phyloP scores from a whole-genome alignment of 352 stramenopile species.

The Elongisporangium anandrum region DNA sequence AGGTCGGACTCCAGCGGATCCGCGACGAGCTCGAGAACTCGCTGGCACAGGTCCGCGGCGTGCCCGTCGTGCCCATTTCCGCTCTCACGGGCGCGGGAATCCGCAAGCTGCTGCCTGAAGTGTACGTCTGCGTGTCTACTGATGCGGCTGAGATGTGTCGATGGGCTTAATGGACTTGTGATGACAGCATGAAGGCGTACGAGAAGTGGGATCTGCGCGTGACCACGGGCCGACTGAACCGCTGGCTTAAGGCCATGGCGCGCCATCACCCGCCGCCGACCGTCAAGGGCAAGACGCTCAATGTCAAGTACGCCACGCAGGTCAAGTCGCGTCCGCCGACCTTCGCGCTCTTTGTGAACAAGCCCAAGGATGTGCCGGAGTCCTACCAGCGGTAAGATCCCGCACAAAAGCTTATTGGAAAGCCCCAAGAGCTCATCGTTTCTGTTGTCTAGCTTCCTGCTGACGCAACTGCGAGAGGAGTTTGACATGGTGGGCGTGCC shows the following conservation, averaged over 20 bases:
- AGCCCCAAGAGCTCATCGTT: not conserved
- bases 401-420: not conserved
- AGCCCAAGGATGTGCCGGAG: conserved; percentile 65
- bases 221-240: conserved; percentile 70
- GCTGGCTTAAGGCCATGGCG: conserved; percentile 82
- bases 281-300: conserved; percentile 79
- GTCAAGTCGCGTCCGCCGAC: conserved; percentile 79
- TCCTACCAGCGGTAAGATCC: conserved; percentile 51
- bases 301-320: conserved; percentile 87
- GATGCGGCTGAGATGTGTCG: not conserved
- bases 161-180: conserved; percentile 1
- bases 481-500: conserved; percentile 85
- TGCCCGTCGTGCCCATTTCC: conserved; percentile 77
- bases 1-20: conserved; percentile 62
- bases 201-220: conserved; percentile 79
- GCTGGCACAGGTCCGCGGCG: conserved; percentile 68
- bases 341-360: conserved; percentile 83
- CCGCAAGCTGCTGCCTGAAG: conserved; percentile 73
- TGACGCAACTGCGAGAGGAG: conserved; percentile 75
- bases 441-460: conserved; percentile 38
- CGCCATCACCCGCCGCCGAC: conserved; percentile 78
- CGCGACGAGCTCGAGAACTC: conserved; percentile 67
- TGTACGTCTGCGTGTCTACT: conserved; percentile 25
- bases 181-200: conserved; percentile 61
- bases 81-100: conserved; percentile 71